These are phyloP conservation scores for Termitomyces titanicus DNA, from an alignment of 768 basidiomycete genomes.

Conservation along the genomic window DNA sequence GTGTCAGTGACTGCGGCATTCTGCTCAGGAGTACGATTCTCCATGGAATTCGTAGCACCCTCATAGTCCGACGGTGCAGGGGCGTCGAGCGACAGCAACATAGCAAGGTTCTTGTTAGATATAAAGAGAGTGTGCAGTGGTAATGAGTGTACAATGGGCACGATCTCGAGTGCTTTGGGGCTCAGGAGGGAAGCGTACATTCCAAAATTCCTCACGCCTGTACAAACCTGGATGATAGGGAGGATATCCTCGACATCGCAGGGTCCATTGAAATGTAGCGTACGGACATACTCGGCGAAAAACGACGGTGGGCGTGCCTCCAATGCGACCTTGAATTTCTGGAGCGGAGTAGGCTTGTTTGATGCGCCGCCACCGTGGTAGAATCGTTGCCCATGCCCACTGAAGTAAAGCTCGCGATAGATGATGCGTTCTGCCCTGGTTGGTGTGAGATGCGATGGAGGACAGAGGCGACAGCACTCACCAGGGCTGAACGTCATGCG, in stretches of 20 bases:
- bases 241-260: background rate
- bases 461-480: background rate
- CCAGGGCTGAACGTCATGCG: slow-evolving; percentile 14
- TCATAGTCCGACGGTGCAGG: background rate
- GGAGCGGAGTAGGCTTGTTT: slow-evolving; percentile 2
- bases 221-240: slow-evolving; percentile 8
- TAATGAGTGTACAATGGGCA: background rate
- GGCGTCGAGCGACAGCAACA: background rate
- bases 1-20: too few species aligned
- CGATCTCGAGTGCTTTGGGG: background rate
- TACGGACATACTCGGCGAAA: slow-evolving; percentile 12
- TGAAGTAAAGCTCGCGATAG: slow-evolving; percentile 7
- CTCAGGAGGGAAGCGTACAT: slow-evolving; percentile 2
- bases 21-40: too few species aligned
- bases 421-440: background rate
- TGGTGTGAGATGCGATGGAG: background rate
- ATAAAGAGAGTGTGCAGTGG: slow-evolving; percentile 10
- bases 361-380: background rate
- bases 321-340: slow-evolving; percentile 2
- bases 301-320: slow-evolving; percentile 12
- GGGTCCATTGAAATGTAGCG: slow-evolving; percentile 9
- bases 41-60: background rate
- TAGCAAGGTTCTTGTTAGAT: slow-evolving; percentile 2
- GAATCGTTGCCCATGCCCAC: slow-evolving; percentile 3
- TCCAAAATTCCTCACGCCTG: slow-evolving; percentile 13